Evolutionary conservation across 2,329 filamentous ascomycete genomes (phyloP).

Genomic region (Ascomycota sp.): DNA sequence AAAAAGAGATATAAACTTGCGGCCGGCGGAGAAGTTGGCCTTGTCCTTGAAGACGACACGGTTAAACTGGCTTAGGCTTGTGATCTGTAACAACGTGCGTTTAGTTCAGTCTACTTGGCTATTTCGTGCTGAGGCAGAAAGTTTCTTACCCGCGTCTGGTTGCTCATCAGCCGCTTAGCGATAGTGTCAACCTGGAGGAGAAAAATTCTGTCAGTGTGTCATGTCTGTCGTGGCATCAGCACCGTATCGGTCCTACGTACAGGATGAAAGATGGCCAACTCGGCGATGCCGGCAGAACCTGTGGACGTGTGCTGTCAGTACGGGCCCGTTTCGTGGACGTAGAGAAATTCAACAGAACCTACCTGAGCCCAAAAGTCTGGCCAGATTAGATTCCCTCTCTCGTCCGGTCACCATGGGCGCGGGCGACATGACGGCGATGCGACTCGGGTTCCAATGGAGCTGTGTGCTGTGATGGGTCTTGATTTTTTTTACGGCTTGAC

Average conservation of each 20-base stretch:
- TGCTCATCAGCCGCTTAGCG: conserved; percentile 98
- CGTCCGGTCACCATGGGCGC: conserved; percentile 20
- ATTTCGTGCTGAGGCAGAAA: background rate
- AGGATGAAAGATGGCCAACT: conserved; percentile 82
- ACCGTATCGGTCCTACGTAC: conserved; percentile 17
- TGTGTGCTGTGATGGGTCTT: too few relatives aligned
- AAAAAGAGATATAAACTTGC: conserved; percentile 89
- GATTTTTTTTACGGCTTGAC: too few relatives aligned
- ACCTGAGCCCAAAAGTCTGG: conserved; percentile 86
- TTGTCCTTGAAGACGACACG: conserved; percentile 85
- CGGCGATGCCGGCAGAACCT: conserved; percentile 86
- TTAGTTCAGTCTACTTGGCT: background rate
- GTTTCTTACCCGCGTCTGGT: conserved; percentile 44
- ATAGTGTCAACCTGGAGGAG: conserved; percentile 70
- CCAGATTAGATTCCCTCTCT: conserved; percentile 73
- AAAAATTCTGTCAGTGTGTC: conserved; percentile 1
- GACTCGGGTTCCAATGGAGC: too few relatives aligned
- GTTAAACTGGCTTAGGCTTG: conserved; percentile 44
- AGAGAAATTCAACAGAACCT: conserved; percentile 1
- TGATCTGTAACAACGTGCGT: conserved; percentile 8
- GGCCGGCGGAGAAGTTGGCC: conserved; percentile 45
- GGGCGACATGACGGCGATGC: conserved; percentile 34
- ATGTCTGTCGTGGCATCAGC: too few relatives aligned
- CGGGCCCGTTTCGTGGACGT: background rate
- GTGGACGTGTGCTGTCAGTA: conserved; percentile 6